Percentiles rank a stretch among this genome's conserved stretches.
Evolutionary conservation across 2,329 filamentous ascomycete genomes (phyloP).

Genomic region (Coleophoma cylindrospora): DNA sequence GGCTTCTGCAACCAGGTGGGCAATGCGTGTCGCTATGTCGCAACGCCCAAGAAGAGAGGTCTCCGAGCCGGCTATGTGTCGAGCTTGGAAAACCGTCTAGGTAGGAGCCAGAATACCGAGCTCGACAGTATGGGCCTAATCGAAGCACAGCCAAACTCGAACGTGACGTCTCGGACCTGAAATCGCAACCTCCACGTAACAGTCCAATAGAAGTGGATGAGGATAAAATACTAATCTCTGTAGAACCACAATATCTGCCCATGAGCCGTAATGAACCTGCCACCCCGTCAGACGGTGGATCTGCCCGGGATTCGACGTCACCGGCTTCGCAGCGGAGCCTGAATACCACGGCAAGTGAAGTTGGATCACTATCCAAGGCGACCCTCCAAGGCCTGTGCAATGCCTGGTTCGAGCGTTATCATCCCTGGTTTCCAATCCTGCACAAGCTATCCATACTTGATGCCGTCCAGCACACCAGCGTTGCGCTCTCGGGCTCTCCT

Average conservation of each 20-base stretch:
- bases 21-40: constrained; percentile 17
- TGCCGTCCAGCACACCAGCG: constrained; percentile 2
- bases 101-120: constrained; percentile 13
- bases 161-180: constrained; percentile 14
- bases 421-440: constrained; percentile 31
- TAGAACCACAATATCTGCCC: not conserved
- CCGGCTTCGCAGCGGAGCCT: constrained; percentile 4
- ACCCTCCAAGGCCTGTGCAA: constrained; percentile 18
- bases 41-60: constrained; percentile 21
- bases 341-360: constrained; percentile 2
- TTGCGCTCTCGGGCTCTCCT: constrained; percentile 6
- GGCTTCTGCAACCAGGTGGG: constrained; percentile 21
- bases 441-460: constrained; percentile 9
- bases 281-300: constrained; percentile 14
- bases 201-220: too few relatives aligned
- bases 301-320: not conserved
- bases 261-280: not conserved
- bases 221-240: not conserved
- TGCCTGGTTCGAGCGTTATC: constrained; percentile 30
- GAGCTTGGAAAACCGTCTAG: constrained; percentile 28
- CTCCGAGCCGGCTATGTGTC: constrained; percentile 32
- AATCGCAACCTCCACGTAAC: constrained; percentile 3
- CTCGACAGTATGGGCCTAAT: not conserved
- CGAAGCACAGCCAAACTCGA: constrained; percentile 12
- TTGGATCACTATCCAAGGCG: constrained; percentile 8